Base-by-base conservation (phyloP, 768 basidiomycete species). In the Tulasnella sp. region DNA sequence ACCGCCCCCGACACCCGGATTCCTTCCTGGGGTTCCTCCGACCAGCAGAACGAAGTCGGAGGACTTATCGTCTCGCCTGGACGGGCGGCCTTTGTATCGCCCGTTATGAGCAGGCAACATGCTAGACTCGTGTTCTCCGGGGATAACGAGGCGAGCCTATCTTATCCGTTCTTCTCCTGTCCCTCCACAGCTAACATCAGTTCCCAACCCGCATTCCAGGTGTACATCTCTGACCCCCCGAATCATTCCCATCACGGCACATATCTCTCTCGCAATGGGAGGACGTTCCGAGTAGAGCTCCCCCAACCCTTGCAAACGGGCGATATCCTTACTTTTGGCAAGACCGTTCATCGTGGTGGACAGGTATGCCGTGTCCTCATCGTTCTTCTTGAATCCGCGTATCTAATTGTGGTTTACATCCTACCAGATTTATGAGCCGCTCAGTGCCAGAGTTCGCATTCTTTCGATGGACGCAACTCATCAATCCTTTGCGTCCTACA, bases 101-200 rank as follows among this genome's bases (percentile, higher is more conserved):
- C 79, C 41, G 79, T 80, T 28, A 80, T 80, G 79, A 74, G 72
- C 72, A 42, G 79, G 16, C 72, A 73, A 46, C 79, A 80, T 48
- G 79, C 79, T 18, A 73, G 79, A 80, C 46, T 80, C 44, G 79
- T 74, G 69, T 80, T 80, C 58, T 78, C 77, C 24, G 77, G 72
- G 34, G 79, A 77, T 50, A 77, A 48, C 24, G 48, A 40, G 76
- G 64, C 14, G 34, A 37, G 64, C 64, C 64, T 69, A 69, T 37
- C 64, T 69, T 69, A 69, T 69, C 74, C 41, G 41, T 48, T 40
- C 74, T 14, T 44, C 74, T 44, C 74, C 74, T 42, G 41, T 75
- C 74, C n/a, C 40, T 75, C 34, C 37, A 18, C 41, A 5, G 12
- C 40, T 75, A n/a, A 48, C 74, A 20, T 24, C 40, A 42, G 5